Base-by-base conservation (phyloP, 2,329 filamentous ascomycete genomes). In the Triangularia setosa region DNA sequence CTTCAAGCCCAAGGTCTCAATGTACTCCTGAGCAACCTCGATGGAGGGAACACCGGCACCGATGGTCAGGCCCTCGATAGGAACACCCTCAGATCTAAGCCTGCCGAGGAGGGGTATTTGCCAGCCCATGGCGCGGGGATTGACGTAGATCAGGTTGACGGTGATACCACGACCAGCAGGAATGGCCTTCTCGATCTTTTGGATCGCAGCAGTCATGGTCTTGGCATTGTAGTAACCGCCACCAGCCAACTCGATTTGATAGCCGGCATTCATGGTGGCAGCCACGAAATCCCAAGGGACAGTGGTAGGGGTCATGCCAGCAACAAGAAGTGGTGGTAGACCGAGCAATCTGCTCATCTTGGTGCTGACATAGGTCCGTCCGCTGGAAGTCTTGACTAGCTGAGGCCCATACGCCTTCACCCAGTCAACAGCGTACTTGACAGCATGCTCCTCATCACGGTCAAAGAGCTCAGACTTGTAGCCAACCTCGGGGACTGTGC, bases 401-500 rank as follows among this genome's bases (percentile, higher is more conserved):
- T 89, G 90, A n/a, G 96, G 95, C 9, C 94, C 93, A 75, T 95
- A 93, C 76, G 97, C 93, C 78, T 96, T 96, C 64, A 99, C 93
- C 96, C 96, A 99, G 78, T 99, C 92, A 28, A 93, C 90, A 58
- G 95, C 94, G 75, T 93, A 98, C 77, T 93, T 95, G 73, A 99
- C 90, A 4, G 95, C 93, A 73, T 97, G 88, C 75, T 97, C 92
- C 73, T 93, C 92, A 75, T 99, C 95, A 64, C 95, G 90, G 75
- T 99, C 94, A 72, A 99, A 99, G 60, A 99, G 84, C 79, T 99
- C 95, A 1, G 94, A 90, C 84, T 99, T 99, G 83, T 97, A 99
- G 62, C 95, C 95, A 67, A 99, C 90, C 77, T 98, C 95, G 30
- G 85, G 83, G 65, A 96, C 90, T 21, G 93, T 93, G 60, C 94